Base-by-base conservation (phyloP, 2,329 filamentous ascomycete species). In the Pyrenochaeta sp. region DNA sequence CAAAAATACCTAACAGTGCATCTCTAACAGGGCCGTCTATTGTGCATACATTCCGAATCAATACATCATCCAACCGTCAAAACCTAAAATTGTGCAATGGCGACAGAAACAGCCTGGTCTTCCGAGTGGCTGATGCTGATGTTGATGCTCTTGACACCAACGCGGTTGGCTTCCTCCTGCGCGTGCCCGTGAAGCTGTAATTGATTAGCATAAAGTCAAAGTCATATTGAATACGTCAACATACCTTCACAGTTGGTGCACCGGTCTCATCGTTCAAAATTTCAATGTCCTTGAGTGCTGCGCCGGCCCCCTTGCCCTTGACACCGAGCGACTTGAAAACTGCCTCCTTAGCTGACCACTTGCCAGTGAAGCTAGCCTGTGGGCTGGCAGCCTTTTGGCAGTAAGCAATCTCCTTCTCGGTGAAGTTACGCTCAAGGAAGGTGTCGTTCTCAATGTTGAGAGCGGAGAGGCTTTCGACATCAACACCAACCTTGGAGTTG, bases 291-390 rank as follows among this genome's bases (percentile, higher is more conserved):
- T 87, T 94, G 74, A 99, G 74, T 11, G 90, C 81, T 47, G 94
- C 93, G 55, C 95, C 94, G 7, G 88, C 92, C 50, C 94, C 94
- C 74, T 89, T 86, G 73, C 92, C 88, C 60, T 82, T 77, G 9
- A 97, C 92, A 57, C 92, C 91, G 10, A 99, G 80, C 24, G 90
- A 91, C 83, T 99, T 99, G 82, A 99, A 99, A 1, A 99, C 92
- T 19, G 94, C 94, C 76, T 99, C 94, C 79, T 99, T 99, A 23
- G 94, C 94, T 63, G 88, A 93, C 94, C 94, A 99, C 59, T 91
- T 86, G 35, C 94, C 94, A 4, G 93, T 90, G 74, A 96, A 99
- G 37, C 90, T 95, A 56, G 92, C 89, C 68, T 90, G 90, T 1
- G 91, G 89, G 67, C 83, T 87, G 5, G 90, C 77, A 11, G 90